Base-by-base conservation (phyloP, 305 asterid species). In the Fraxinus latifolia region DNA sequence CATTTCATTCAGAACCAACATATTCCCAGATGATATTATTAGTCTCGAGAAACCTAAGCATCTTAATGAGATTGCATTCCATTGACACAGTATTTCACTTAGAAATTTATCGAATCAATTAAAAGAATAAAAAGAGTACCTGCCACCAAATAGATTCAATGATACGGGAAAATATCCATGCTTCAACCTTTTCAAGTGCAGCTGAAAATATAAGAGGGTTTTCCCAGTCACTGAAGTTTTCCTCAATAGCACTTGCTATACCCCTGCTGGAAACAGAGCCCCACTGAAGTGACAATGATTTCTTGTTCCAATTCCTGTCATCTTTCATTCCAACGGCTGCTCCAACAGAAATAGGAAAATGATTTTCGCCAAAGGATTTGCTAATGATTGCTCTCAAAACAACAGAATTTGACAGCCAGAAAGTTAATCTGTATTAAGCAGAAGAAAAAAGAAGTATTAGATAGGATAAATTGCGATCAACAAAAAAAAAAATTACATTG, bases 61-160 rank as follows among this genome's bases (percentile, higher is more conserved):
- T 62, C 25, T 60, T 62, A 80, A 74, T 19, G 36, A 78, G 39
- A 37, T 8, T 19, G 4, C 76, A 7, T 76, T 60, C 17, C 53
- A 36, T 14, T 19, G 39, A n/a, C 47, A 37, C 19, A 25, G 34
- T 21, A 68, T 31, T 58, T 70, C 36, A 84, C 37, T 33, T 0
- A 7, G 67, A 74, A 78, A 81, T 15, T 23, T 72, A 27, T 17
- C 65, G 44, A 36, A 77, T 58, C 72, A 83, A 67, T 65, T 44
- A 39, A 83, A 67, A 39, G 50, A 53, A 65, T 29, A 29, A 29
- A 29, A 29, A 29, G 32, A 29, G 70, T 80, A 93, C 97, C 97
- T 92, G 98, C 98, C 98, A 94, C 98, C 98, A 94, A 72, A 94
- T 82, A 75, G 97, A 94, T 90, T 94, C 97, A 17, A 94, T 84